Evolutionary conservation across 805 yeast species (phyloP).

Genomic region (Suhomyces faveliae): DNA sequence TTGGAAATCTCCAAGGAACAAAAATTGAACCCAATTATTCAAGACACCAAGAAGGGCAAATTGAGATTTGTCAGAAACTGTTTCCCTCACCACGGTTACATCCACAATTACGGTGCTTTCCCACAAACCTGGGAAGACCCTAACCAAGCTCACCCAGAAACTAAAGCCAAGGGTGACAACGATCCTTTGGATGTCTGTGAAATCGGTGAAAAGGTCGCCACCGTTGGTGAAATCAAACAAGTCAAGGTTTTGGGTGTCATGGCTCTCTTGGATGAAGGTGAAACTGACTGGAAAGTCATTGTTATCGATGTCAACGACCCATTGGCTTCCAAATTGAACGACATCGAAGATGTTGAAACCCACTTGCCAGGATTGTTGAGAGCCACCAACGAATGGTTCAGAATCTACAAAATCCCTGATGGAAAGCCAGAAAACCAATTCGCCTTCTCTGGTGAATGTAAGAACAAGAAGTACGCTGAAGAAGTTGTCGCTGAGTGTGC

Average conservation of each 20-base stretch:
- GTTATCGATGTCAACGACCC: slow-evolving; percentile 70
- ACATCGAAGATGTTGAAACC: slow-evolving; percentile 64
- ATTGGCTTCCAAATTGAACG: slow-evolving; percentile 56
- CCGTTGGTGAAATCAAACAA: slow-evolving; percentile 53
- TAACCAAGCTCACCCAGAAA: slow-evolving; percentile 59
- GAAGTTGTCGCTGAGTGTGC: slow-evolving; percentile 62
- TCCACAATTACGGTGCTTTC: slow-evolving; percentile 97
- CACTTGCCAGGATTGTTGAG: slow-evolving; percentile 70
- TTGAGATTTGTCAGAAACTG: slow-evolving; percentile 94
- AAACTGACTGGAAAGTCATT: slow-evolving; percentile 91
- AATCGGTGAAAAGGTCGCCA: slow-evolving; percentile 47
- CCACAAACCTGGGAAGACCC: slow-evolving; percentile 91
- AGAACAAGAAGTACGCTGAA: slow-evolving; percentile 57
- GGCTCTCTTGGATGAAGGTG: slow-evolving; percentile 89
- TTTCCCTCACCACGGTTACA: slow-evolving; percentile 98
- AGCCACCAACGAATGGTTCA: slow-evolving; percentile 75
- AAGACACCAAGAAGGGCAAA: slow-evolving; percentile 97
- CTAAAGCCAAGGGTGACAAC: slow-evolving; percentile 52
- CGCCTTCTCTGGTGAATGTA: slow-evolving; percentile 70
- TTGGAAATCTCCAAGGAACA: slow-evolving; percentile 87
- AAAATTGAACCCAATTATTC: slow-evolving; percentile 87
- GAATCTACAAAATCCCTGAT: slow-evolving; percentile 78
- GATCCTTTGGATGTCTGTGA: slow-evolving; percentile 51
- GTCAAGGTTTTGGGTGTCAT: slow-evolving; percentile 73
- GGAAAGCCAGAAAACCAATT: slow-evolving; percentile 76